These are phyloP conservation scores for Amanita rubescens DNA, from an alignment of 768 basidiomycete species.

Conservation along the genomic window DNA sequence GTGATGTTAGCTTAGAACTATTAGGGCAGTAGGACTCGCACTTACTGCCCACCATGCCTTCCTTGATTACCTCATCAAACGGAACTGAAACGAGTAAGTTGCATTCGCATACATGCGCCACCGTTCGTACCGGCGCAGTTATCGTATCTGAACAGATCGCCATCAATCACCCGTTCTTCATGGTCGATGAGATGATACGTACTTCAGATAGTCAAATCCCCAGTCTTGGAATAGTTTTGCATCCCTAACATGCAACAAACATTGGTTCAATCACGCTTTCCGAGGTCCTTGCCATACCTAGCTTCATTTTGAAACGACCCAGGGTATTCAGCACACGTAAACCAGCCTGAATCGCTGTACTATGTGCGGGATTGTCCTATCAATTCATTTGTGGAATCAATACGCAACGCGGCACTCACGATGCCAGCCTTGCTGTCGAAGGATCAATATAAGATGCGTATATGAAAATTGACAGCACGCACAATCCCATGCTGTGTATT, in stretches of 20 bases:
- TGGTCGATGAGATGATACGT: slow-evolving; percentile 11
- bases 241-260: slow-evolving; percentile 30
- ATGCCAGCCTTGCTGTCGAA: slow-evolving; percentile 49
- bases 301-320: slow-evolving; percentile 60
- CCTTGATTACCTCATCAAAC: slow-evolving; percentile 45
- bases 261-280: neutral
- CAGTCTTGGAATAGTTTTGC: slow-evolving; percentile 52
- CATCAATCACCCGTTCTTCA: neutral
- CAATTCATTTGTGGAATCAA: neutral
- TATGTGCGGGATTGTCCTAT: slow-evolving; percentile 13
- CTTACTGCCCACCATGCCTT: slow-evolving; percentile 50
- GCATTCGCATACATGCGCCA: neutral
- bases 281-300: slow-evolving; percentile 24
- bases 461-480: slow-evolving; percentile 16
- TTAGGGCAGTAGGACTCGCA: slow-evolving; percentile 6
- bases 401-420: slow-evolving; percentile 25
- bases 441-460: neutral
- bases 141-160: slow-evolving; percentile 37
- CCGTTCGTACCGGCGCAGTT: slow-evolving; percentile 46
- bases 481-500: slow-evolving; percentile 54
- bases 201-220: slow-evolving; percentile 66
- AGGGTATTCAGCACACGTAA: slow-evolving; percentile 56
- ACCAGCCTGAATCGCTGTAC: slow-evolving; percentile 68
- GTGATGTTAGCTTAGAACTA: neutral
- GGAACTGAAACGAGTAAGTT: slow-evolving; percentile 30